These are phyloP conservation scores for Anastatica hierochuntica DNA, from an alignment of 345 rosid species.

Conservation along the genomic window DNA sequence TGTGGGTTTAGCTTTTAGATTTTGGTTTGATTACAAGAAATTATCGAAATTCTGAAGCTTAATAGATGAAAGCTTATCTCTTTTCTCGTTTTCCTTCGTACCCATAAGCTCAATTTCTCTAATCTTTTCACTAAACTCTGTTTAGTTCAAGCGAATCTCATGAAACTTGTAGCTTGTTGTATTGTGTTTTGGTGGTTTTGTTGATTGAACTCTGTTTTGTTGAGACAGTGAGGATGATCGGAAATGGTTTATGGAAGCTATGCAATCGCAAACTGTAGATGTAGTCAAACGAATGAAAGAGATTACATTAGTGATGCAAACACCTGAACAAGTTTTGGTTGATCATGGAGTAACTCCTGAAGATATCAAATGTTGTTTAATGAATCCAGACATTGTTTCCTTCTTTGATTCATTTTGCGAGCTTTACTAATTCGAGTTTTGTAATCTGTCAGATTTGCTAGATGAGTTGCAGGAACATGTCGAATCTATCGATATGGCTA, in stretches of 20 bases:
- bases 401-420: not conserved
- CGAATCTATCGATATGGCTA: constrained; percentile 24
- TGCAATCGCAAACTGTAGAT: constrained; percentile 74
- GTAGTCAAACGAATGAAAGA: constrained; percentile 84
- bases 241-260: constrained; percentile 86
- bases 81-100: too few species aligned
- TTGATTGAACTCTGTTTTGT: not conserved
- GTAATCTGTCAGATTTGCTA: constrained; percentile 14
- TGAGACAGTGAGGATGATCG: constrained; percentile 72
- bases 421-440: not conserved
- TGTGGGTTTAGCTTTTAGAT: not conserved
- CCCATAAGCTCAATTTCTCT: too few species aligned
- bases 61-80: too few species aligned
- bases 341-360: constrained; percentile 60
- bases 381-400: too few species aligned
- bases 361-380: constrained; percentile 47
- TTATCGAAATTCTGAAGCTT: too few species aligned
- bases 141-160: not conserved
- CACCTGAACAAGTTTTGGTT: constrained; percentile 57
- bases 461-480: constrained; percentile 28
- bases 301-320: constrained; percentile 73
- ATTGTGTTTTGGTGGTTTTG: not conserved
- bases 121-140: too few species aligned
- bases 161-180: not conserved
- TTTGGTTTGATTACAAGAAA: too few species aligned